Evolutionary conservation across 1,284 basidiomycete species (phyloP).

Genomic region (Puccinia novopanici): DNA sequence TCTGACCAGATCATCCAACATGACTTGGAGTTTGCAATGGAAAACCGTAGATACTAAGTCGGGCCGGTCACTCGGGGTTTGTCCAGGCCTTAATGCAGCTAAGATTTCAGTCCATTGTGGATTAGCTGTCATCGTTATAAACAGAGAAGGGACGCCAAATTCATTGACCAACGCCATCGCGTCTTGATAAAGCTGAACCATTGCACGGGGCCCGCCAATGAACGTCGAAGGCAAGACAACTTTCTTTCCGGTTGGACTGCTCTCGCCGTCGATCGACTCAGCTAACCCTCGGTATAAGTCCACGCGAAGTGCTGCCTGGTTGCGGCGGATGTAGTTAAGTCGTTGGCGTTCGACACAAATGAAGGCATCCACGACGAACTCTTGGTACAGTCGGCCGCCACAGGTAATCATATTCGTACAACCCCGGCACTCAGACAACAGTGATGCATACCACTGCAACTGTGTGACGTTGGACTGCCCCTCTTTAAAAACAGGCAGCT

Average conservation of each 20-base stretch:
- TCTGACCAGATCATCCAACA: slow-evolving; percentile 53
- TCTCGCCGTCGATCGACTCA: background rate
- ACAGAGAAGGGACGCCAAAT: slow-evolving; percentile 59
- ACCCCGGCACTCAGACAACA: background rate
- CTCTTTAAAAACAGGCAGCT: too few species aligned
- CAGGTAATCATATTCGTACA: background rate
- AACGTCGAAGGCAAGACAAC: slow-evolving; percentile 60
- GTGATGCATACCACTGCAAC: too few species aligned
- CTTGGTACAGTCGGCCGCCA: background rate
- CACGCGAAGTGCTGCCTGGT: background rate
- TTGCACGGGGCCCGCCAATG: slow-evolving; percentile 59
- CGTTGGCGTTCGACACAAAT: background rate
- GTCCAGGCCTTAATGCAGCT: slow-evolving; percentile 61
- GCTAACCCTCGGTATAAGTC: background rate
- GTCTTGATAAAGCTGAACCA: slow-evolving; percentile 60
- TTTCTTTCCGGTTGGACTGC: slow-evolving; percentile 36
- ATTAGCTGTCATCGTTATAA: slow-evolving; percentile 62
- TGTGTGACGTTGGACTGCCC: too few species aligned
- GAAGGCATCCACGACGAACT: background rate
- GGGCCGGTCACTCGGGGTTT: slow-evolving; percentile 61
- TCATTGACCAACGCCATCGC: slow-evolving; percentile 59
- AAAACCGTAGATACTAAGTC: slow-evolving; percentile 64
- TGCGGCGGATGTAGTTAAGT: background rate
- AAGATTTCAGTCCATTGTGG: slow-evolving; percentile 61
- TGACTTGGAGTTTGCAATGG: slow-evolving; percentile 61